Base-by-base conservation (phyloP, 1,139 yeast species). In the Kurtzmaniella quercitrusa region DNA sequence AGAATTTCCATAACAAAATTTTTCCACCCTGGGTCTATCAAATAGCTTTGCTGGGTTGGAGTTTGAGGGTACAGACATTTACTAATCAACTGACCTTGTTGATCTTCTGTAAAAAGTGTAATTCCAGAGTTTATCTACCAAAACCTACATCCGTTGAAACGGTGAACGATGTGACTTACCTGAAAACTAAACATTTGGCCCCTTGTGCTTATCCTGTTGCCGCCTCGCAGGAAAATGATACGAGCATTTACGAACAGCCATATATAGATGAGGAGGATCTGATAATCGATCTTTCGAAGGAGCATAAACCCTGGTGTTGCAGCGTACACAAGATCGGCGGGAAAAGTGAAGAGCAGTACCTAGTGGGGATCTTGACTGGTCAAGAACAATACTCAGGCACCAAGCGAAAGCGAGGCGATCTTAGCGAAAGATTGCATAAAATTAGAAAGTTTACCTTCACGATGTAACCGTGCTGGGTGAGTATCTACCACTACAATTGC, bases 271-370 rank as follows among this genome's bases (percentile, higher is more conserved):
- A 53, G 9, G 59, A 54, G n/a, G 57, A 54, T 4, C 53, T 50
- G 2, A 43, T 39, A 9, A 51, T 65, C 16, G 61, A 67, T 44
- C 56, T 66, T 1, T 42, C 47, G 4, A 42, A 44, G 1, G 67
- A 66, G 23, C 77, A 72, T 49, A 67, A 69, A 42, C 47, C 47
- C 1, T 72, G 75, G 75, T 72, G 77, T 51, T 51, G 63, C 40
- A 52, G 51, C 25, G 43, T 48, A 8, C 49, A 47, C 39, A 41
- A 46, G 25, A 51, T 59, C 47, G 56, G 48, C 5, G 54, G 44
- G 14, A 47, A 43, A 8, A 29, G 25, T 15, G 25, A 51, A 17
- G 45, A 47, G 16, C 55, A 57, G 11, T 70, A 70, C 49, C 53
- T 68, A 19, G 51, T 52, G n/a, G 48, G 57, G 8, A 49, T 63